Base-by-base conservation (phyloP, 306 rosid genomes). In the Pyrus communis region DNA sequence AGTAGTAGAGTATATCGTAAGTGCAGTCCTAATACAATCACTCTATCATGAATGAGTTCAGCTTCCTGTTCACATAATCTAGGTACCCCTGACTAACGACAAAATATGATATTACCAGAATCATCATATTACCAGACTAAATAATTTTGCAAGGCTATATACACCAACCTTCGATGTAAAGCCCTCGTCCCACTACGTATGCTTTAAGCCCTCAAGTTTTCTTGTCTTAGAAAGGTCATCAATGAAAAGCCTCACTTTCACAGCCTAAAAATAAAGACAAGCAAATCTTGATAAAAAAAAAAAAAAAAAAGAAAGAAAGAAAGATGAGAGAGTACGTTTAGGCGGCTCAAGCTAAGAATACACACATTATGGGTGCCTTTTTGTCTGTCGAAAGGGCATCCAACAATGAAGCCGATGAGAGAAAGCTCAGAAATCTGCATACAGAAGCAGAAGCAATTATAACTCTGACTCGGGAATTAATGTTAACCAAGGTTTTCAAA, bases 151-250 rank as follows among this genome's bases (percentile, higher is more conserved):
- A 17, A 77, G 54, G 33, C 6, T 21, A 35, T 27, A 66, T 61
- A 66, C 42, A 72, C 77, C 40, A 42, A 92, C 97, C 97, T 89
- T 89, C 52, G 97, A 92, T n/a, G 96, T 87, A 86, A 74, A 92
- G 77, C 86, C 49, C 84, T 95, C 97, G 30, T 92, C 91, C 97
- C 97, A 95, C 73, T 67, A 92, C 4, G 97, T 90, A 55, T 90
- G 92, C 11, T 73, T 82, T 11, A 90, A 27, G 31, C 87, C 96
- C 80, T 84, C 75, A 54, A 95, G 86, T 79, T 66, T 83, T 67
- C 78, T 76, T 12, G 97, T 92, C 77, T 49, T 67, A 57, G 79
- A 42, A 46, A 92, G 97, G 61, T 82, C 88, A 58, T 89, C 85
- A n/a, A 88, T 64, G 70, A 95, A 87, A 75, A 82, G 49, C 80